Evolutionary conservation across 257 asterid genomes (phyloP), one percentile per base, ranked within the genome.

Genomic region (Parsonsia alboflavescens): DNA sequence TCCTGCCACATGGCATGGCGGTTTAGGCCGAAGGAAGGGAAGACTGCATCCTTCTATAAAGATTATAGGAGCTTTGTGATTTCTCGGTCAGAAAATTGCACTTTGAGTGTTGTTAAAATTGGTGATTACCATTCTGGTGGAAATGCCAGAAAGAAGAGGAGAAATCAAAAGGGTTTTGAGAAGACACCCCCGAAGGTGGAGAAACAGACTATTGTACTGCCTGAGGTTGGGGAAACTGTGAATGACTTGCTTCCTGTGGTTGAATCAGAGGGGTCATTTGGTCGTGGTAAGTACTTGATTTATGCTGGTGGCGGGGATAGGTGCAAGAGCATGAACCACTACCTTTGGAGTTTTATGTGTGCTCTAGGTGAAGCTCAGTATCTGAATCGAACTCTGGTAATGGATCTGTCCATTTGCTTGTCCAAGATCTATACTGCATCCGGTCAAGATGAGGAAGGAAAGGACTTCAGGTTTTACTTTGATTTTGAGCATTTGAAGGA

Each of bases 1-100:
- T 86, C 93, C 24, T 94, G 99, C 77, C 97, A 94, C 82, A 92
- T 94, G 97, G 96, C 96, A 4, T 94, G 98, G 98, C 77, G 96
- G 74, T 94, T 87, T 80, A 87, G 90, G 89, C 89, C 92, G 1
- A 90, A 92, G 71, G 91, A 90, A 62, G 96, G 89, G 69, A 87
- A 94, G 71, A 80, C 81, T 44, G 85, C 86, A 44, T 78, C 89
- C 6, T 77, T 89, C 67, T 83, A 87, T 70, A 90, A 88, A 81
- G 99, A 94, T 80, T 92, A 89, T 57, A 53, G 98, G 82, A 88
- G 84, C 71, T 92, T 92, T 77, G 79, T 72, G 45, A 74, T 94
- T 36, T 75, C 78, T 45, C 80, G 90, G 79, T 79, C 56, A 1
- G 87, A 88, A 45, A 86, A 94, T 80, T 94, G 99, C 75, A 82